Percentiles rank a stretch among this genome's conserved stretches.
phyloP scores from a whole-genome alignment of 352 stramenopile genomes.

The Thalassiosira hispida region DNA sequence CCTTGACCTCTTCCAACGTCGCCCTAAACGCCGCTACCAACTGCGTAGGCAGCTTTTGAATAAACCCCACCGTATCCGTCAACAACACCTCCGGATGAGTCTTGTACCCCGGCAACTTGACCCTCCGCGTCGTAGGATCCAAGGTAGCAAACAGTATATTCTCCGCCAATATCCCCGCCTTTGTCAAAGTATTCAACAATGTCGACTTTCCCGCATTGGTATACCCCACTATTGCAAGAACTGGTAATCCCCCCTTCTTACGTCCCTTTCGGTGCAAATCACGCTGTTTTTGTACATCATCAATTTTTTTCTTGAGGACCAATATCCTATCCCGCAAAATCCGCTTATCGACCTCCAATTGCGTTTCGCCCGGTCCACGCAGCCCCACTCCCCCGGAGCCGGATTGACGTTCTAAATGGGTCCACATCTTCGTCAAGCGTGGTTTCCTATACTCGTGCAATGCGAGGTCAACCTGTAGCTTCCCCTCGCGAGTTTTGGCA shows the following conservation, averaged over 20 bases:
- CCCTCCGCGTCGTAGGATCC: constrained; percentile 88
- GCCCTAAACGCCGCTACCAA: constrained; percentile 89
- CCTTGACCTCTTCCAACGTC: constrained; percentile 88
- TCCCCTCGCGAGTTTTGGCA: constrained; percentile 86
- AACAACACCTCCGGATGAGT: constrained; percentile 88
- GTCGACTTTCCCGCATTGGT: constrained; percentile 90
- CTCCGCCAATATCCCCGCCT: constrained; percentile 87
- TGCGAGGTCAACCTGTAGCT: constrained; percentile 88
- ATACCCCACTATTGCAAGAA: constrained; percentile 82
- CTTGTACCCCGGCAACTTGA: constrained; percentile 85
- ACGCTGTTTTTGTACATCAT: constrained; percentile 85
- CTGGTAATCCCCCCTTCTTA: constrained; percentile 70
- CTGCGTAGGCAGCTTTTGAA: constrained; percentile 90
- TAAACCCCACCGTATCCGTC: constrained; percentile 91
- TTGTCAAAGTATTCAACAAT: constrained; percentile 87
- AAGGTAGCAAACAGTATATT: constrained; percentile 90
- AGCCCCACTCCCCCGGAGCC: constrained; percentile 80
- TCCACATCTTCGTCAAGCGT: constrained; percentile 88
- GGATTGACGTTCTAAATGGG: constrained; percentile 87
- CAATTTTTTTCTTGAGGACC: constrained; percentile 86
- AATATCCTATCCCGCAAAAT: constrained; percentile 86
- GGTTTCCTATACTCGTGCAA: constrained; percentile 88
- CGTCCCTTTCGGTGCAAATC: constrained; percentile 76
- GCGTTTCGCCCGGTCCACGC: constrained; percentile 86
- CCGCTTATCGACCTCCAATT: constrained; percentile 89